A percentile compares a stretch with the other conserved stretches of the same genome.
Evolutionary conservation across 2,329 filamentous ascomycete species (phyloP).

Genomic region (Helminthosporium solani): DNA sequence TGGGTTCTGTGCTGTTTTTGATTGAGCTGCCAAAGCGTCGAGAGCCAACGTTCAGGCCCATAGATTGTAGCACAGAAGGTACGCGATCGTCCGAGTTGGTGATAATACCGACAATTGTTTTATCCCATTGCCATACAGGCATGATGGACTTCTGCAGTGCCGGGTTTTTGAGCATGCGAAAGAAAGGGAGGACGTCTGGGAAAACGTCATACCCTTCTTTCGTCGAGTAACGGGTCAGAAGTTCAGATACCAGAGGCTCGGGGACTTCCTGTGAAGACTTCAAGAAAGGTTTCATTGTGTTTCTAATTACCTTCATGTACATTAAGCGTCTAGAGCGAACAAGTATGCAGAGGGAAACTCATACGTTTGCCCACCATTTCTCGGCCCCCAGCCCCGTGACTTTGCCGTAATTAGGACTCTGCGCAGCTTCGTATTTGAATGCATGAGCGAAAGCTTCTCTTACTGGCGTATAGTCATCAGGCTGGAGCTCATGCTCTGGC

Average conservation of each 20-base stretch:
- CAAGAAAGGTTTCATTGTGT: constrained; percentile 45
- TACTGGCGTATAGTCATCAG: constrained; percentile 25
- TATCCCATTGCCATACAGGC: constrained; percentile 38
- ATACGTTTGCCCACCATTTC: constrained; percentile 62
- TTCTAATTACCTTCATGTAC: constrained; percentile 53
- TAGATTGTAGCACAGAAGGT: constrained; percentile 53
- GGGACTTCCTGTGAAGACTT: constrained; percentile 43
- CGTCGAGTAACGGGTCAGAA: constrained; percentile 57
- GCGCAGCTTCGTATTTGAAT: constrained; percentile 50
- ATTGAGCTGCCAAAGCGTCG: constrained; percentile 15
- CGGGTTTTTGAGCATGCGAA: constrained; percentile 42
- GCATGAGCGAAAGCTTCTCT: constrained; percentile 41
- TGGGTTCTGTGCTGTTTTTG: constrained; percentile 23
- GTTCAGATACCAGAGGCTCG: constrained; percentile 47
- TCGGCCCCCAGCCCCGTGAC: constrained; percentile 52
- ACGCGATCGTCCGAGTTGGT: constrained; percentile 66
- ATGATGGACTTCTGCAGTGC: neutral
- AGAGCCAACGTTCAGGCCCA: constrained; percentile 52
- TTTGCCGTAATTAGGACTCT: constrained; percentile 62
- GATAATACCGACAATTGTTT: constrained; percentile 57
- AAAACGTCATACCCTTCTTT: constrained; percentile 55
- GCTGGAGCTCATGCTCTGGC: constrained; percentile 19
- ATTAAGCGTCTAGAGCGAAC: neutral
- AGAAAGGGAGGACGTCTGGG: constrained; percentile 48
- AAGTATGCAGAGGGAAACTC: constrained; percentile 13